These are phyloP conservation scores for Pseudophaeomoniella oleicola DNA, from an alignment of 2,329 filamentous ascomycete genomes.

Conservation along the genomic window DNA sequence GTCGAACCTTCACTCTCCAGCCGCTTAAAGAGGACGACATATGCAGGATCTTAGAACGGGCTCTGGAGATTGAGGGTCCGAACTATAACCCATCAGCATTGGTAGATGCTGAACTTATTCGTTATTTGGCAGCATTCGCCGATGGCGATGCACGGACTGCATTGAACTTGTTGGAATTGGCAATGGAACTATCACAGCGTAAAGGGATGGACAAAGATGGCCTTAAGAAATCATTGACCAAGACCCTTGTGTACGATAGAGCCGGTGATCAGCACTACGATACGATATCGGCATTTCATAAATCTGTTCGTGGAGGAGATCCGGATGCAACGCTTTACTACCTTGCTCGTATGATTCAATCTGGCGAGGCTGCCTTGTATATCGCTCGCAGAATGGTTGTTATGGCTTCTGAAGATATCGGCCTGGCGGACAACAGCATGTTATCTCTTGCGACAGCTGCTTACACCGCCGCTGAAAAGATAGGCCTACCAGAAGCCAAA, in stretches of 20 bases:
- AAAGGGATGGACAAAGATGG: constrained; percentile 55
- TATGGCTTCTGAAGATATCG: constrained; percentile 87
- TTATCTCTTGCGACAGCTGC: constrained; percentile 72
- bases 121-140: constrained; percentile 70
- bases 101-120: constrained; percentile 61
- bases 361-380: constrained; percentile 84
- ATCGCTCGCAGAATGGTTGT: constrained; percentile 88
- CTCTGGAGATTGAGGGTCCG: constrained; percentile 48
- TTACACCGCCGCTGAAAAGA: constrained; percentile 78
- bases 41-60: constrained; percentile 58
- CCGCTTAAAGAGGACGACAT: constrained; percentile 62
- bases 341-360: constrained; percentile 86
- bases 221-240: constrained; percentile 72
- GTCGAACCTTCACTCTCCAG: constrained; percentile 74
- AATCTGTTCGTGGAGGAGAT: constrained; percentile 77
- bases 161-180: constrained; percentile 80
- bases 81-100: constrained; percentile 36
- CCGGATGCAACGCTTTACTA: constrained; percentile 87
- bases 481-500: constrained; percentile 87
- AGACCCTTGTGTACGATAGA: constrained; percentile 87
- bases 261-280: constrained; percentile 96
- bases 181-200: constrained; percentile 58
- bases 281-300: constrained; percentile 93
- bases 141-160: constrained; percentile 90
- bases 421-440: constrained; percentile 73